Evolutionary conservation across 371 early-diverging fungal genomes (phyloP), one percentile per base, ranked within the genome.

Genomic region (Apophysomyces elegans): DNA sequence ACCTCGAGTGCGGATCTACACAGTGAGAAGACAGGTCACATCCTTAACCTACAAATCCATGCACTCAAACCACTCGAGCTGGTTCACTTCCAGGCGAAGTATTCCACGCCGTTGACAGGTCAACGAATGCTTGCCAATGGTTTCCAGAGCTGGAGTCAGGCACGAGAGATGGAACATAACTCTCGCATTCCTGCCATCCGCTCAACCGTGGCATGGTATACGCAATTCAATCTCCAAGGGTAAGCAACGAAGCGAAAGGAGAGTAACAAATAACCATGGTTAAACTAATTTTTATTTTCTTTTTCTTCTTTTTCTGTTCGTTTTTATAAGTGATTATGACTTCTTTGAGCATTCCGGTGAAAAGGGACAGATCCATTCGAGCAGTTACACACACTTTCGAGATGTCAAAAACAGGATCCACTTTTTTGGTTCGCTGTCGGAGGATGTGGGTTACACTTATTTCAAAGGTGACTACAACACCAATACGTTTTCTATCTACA

Each of bases 141-240:
- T 0, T 86, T 84, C 61, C 84, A 86, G 61, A 83, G 82, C 43
- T 86, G 87, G 87, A 83, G 83, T 63, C 83, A 83, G 58, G 70
- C 83, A 5, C 60, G 73, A 38, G 83, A 83, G 61, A 50, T 79
- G 37, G 67, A 64, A 21, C 59, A 63, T 5, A 62, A 69, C 3
- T 70, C 76, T 45, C 67, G 71, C 45, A 78, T 83, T 43, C 70
- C 67, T 7, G 66, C 73, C 8, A 83, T 83, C 57, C 80, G 70
- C 7, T 69, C 73, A 0, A 60, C 72, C 4, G 67, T 83, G 26
- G 75, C 80, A 37, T 75, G 71, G 70, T 67, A 74, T 59, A 83
- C 80, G 0, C 83, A 83, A 26, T 59, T 67, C n/a, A 77, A 78
- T 37, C 74, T 83, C 16, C 83, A 83, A 69, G 83, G 83, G 81